These are phyloP conservation scores for Melampsora americana DNA, from an alignment of 1,284 basidiomycete genomes.

Conservation along the genomic window DNA sequence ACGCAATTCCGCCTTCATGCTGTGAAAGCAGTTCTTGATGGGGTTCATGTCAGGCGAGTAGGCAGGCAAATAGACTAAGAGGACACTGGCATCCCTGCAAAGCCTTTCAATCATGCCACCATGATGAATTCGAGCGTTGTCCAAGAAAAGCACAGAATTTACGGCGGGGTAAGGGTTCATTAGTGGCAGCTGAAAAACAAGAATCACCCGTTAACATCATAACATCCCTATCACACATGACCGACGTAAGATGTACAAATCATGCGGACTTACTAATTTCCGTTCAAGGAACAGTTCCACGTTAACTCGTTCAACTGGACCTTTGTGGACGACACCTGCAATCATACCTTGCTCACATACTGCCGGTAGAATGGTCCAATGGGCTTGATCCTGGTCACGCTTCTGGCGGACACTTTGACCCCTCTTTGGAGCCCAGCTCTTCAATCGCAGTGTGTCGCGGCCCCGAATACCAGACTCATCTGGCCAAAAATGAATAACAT, in stretches of 20 bases:
- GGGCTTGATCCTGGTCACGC: neutral
- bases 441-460: no score
- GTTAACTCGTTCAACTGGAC: neutral
- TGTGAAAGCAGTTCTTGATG: constrained; percentile 16
- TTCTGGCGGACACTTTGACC: no score
- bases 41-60: constrained; percentile 20
- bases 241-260: neutral
- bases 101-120: no score
- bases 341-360: neutral
- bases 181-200: neutral
- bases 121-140: no score
- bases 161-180: neutral
- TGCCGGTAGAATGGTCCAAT: neutral
- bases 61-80: neutral
- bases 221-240: no score
- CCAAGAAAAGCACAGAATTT: no score
- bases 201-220: neutral
- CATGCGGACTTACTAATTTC: neutral
- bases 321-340: neutral
- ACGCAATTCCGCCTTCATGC: neutral
- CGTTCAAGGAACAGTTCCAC: neutral
- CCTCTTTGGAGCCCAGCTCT: no score
- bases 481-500: no score
- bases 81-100: no score
- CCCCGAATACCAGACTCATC: no score